A percentile compares a stretch with the other conserved stretches of the same genome.
Conservation (phyloP, 306 rosid species). For the Pueraria montana region DNA sequence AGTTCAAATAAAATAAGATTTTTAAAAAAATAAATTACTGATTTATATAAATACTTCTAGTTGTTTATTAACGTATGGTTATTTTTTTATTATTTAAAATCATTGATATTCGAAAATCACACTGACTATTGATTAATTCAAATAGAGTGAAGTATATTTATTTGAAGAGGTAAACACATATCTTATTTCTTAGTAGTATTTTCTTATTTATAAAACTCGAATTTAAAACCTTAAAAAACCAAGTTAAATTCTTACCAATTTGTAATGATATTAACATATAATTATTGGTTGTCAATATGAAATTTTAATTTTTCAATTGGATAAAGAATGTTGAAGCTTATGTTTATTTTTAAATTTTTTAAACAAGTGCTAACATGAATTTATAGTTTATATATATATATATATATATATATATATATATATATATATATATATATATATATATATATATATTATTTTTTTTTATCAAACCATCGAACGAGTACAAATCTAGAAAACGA, state of each 20-base stretch:
- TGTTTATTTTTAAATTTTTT: not conserved
- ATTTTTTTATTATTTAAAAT: not conserved
- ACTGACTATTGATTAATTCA: not conserved
- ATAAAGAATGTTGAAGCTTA: not conserved
- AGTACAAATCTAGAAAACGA: no score
- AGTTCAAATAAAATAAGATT: no score
- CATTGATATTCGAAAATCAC: not conserved
- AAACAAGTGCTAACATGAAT: no score
- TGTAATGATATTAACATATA: not conserved
- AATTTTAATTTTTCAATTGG: not conserved
- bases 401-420: no score
- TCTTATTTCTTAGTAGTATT: no score
- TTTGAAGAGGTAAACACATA: no score
- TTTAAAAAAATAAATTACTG: not conserved
- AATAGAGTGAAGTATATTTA: not conserved
- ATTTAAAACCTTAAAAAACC: no score
- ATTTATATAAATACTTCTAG: not conserved
- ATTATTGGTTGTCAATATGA: not conserved
- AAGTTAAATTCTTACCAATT: no score
- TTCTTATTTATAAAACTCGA: no score
- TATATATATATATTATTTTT: no score
- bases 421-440: no score
- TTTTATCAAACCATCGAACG: no score
- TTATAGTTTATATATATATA: not conserved
- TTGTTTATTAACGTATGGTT: not conserved